phyloP scores from a whole-genome alignment of 2,329 filamentous ascomycete genomes.

The Diplodia sapinea region DNA sequence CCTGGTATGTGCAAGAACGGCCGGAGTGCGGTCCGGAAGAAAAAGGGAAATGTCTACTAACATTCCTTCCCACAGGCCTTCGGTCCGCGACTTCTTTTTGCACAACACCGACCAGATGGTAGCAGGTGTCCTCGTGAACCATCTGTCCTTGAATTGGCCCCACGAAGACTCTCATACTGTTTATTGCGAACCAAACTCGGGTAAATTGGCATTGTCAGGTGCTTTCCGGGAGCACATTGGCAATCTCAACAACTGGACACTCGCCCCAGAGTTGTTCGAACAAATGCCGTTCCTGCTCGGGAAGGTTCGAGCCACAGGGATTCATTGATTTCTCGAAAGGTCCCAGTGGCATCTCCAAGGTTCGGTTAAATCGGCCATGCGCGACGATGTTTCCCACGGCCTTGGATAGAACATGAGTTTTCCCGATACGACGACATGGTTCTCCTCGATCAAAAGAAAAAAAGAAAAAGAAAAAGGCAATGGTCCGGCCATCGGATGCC shows the following conservation, averaged over 20 bases:
- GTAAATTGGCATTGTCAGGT: conserved; percentile 15
- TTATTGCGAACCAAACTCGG: conserved; percentile 25
- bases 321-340: conserved; percentile 4
- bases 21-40: neutral
- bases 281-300: conserved; percentile 35
- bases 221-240: conserved; percentile 39
- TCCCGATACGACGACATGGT: neutral
- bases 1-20: conserved; percentile 11
- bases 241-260: conserved; percentile 41
- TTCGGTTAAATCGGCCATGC: neutral
- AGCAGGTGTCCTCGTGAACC: conserved; percentile 16
- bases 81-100: conserved; percentile 29
- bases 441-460: neutral
- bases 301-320: conserved; percentile 19
- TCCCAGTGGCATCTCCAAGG: neutral
- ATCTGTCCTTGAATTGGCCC: conserved; percentile 26
- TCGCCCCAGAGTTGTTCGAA: conserved; percentile 35
- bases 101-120: conserved; percentile 30
- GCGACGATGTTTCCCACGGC: neutral
- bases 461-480: neutral
- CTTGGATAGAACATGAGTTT: neutral
- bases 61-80: conserved; percentile 16
- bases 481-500: neutral
- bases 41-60: conserved; percentile 10
- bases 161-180: conserved; percentile 28